Conservation (phyloP, 352 stramenopile species). For the Pythium phragmiticola region DNA sequence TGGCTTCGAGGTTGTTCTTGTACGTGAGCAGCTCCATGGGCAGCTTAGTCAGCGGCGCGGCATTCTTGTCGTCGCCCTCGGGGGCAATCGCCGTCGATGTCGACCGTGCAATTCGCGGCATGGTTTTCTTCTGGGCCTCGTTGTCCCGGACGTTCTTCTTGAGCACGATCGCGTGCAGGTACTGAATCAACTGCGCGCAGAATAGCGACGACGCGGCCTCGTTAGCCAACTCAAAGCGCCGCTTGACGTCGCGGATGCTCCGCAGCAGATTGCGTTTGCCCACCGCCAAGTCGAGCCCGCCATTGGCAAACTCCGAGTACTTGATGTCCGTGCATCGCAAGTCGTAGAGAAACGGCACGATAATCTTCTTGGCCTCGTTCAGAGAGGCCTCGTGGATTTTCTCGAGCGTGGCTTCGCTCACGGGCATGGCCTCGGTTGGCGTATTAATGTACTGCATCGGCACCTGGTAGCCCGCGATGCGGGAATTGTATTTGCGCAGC, state of each 20-base stretch:
- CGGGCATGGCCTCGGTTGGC: slow-evolving; percentile 54
- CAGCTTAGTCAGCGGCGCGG: slow-evolving; percentile 41
- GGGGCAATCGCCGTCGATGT: slow-evolving; percentile 56
- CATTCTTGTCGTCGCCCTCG: slow-evolving; percentile 26
- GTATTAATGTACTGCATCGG: slow-evolving; percentile 54
- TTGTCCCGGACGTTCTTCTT: slow-evolving; percentile 65
- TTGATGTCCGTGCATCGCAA: slow-evolving; percentile 34
- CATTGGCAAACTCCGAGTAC: slow-evolving; percentile 43
- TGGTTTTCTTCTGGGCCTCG: slow-evolving; percentile 45
- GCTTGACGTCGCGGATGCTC: slow-evolving; percentile 42
- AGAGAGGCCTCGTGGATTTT: slow-evolving; percentile 48
- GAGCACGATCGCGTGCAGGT: slow-evolving; percentile 68
- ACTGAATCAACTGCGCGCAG: slow-evolving; percentile 60
- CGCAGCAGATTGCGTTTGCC: slow-evolving; percentile 62
- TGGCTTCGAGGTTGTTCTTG: slow-evolving; percentile 75
- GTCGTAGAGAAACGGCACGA: slow-evolving; percentile 58
- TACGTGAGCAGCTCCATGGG: slow-evolving; percentile 72
- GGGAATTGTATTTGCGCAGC: slow-evolving; percentile 43
- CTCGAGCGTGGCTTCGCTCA: slow-evolving; percentile 43
- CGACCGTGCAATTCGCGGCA: slow-evolving; percentile 41
- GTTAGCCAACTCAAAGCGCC: slow-evolving; percentile 62
- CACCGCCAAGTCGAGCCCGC: slow-evolving; percentile 44
- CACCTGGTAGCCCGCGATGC: slow-evolving; percentile 54
- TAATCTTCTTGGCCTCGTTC: slow-evolving; percentile 42
- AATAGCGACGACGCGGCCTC: slow-evolving; percentile 63